These are phyloP conservation scores for Glarea lozoyensis DNA, from an alignment of 495 filamentous ascomycete genomes.

Conservation along the genomic window DNA sequence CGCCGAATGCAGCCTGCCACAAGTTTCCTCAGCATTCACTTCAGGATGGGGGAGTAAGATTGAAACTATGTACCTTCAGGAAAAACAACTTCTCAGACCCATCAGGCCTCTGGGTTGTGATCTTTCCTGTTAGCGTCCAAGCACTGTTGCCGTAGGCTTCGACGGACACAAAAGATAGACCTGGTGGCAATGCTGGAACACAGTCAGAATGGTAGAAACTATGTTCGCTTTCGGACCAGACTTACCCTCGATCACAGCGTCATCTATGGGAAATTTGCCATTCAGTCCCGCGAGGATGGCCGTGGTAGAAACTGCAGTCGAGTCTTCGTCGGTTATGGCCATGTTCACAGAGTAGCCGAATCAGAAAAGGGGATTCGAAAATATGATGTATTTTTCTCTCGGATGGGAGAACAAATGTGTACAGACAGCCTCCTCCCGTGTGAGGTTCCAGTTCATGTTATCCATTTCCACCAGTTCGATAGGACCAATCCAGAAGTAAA, in stretches of 20 bases:
- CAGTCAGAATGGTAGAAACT: background rate
- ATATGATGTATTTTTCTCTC: no score
- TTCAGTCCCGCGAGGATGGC: no score
- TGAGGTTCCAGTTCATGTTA: no score
- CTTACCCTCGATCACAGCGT: slow-evolving; percentile 23
- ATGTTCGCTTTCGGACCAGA: background rate
- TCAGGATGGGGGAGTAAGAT: background rate
- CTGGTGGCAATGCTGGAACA: slow-evolving; percentile 20
- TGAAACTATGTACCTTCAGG: slow-evolving; percentile 17
- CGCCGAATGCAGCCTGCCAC: slow-evolving; percentile 1
- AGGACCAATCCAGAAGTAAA: no score
- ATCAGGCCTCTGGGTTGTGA: slow-evolving; percentile 17
- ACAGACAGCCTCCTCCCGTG: no score
- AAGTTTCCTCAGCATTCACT: background rate
- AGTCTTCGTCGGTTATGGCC: no score
- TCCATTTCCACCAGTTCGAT: no score
- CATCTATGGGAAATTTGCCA: slow-evolving; percentile 25
- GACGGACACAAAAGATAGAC: slow-evolving; percentile 17
- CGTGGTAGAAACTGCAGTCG: no score
- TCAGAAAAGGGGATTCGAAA: no score
- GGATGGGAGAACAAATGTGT: no score
- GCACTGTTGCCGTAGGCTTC: slow-evolving; percentile 22
- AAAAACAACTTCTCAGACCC: slow-evolving; percentile 26
- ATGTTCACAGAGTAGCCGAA: no score
- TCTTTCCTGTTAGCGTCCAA: slow-evolving; percentile 23